phyloP scores from a whole-genome alignment of 495 filamentous ascomycete genomes.

The Aspergillus hancockii region DNA sequence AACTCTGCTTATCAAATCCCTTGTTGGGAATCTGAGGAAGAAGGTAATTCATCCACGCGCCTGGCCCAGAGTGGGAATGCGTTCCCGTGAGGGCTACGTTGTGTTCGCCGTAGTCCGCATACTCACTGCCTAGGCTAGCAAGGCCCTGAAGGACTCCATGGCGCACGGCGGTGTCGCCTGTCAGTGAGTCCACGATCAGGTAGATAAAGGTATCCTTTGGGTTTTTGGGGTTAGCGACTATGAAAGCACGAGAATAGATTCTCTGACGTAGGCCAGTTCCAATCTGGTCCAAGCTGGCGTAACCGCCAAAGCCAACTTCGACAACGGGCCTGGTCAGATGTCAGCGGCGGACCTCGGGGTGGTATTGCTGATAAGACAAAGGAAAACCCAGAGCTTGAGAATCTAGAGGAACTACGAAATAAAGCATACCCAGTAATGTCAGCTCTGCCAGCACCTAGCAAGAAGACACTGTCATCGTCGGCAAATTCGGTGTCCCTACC shows the following conservation, averaged over 20 bases:
- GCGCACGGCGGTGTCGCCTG: conserved; percentile 87
- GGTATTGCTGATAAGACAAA: neutral
- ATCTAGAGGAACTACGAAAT: no score
- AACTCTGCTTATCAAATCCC: conserved; percentile 88
- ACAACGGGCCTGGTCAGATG: conserved; percentile 70
- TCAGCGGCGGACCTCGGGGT: neutral
- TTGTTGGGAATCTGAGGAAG: conserved; percentile 90
- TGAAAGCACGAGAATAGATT: conserved; percentile 88
- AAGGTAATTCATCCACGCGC: conserved; percentile 94
- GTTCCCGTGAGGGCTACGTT: conserved; percentile 93
- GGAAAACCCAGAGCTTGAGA: neutral
- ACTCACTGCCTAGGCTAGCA: conserved; percentile 63
- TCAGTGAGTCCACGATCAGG: conserved; percentile 82
- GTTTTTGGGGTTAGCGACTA: conserved; percentile 68
- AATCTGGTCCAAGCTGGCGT: conserved; percentile 83
- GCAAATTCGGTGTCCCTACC: conserved; percentile 23
- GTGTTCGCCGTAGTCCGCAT: conserved; percentile 72
- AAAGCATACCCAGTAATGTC: conserved; percentile 82
- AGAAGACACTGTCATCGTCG: conserved; percentile 55
- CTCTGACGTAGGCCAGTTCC: conserved; percentile 88
- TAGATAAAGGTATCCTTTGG: conserved; percentile 81
- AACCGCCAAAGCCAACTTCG: conserved; percentile 90
- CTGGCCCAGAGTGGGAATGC: conserved; percentile 90
- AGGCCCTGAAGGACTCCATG: conserved; percentile 82
- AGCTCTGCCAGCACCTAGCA: conserved; percentile 89